Evolutionary conservation across 257 asterid species (phyloP).

Genomic region (Gentiana straminea): DNA sequence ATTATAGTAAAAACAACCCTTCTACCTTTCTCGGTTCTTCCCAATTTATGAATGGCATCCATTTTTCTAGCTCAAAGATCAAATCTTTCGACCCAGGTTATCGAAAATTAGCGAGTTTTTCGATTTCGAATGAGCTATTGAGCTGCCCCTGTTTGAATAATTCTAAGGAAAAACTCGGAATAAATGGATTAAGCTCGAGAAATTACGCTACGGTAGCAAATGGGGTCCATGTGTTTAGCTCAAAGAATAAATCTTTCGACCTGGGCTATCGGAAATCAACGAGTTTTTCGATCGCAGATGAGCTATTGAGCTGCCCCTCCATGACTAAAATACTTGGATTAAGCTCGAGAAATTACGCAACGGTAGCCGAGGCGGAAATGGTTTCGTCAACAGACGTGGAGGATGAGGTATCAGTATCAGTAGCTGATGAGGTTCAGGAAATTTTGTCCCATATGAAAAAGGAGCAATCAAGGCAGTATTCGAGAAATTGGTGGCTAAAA

Average conservation of each 20-base stretch:
- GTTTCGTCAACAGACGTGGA: conserved; percentile 37
- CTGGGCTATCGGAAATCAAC: neutral
- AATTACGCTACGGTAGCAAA: conserved; percentile 57
- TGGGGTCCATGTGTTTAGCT: no score
- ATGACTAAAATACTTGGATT: conserved; percentile 14
- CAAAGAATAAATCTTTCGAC: no score
- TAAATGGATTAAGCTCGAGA: conserved; percentile 25
- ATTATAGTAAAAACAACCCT: conserved; percentile 5
- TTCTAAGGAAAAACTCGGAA: conserved; percentile 3
- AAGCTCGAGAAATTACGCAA: conserved; percentile 41
- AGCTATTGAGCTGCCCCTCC: conserved; percentile 17
- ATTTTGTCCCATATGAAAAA: conserved; percentile 41
- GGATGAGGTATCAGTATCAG: conserved; percentile 38
- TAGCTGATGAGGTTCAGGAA: conserved; percentile 44
- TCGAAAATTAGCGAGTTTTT: conserved; percentile 14
- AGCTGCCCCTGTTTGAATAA: neutral
- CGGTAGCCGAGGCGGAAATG: conserved; percentile 69
- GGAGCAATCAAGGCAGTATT: conserved; percentile 37
- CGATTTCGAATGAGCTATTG: conserved; percentile 3
- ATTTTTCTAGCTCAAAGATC: conserved; percentile 16
- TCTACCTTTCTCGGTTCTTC: conserved; percentile 22
- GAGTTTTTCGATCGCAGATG: conserved; percentile 7
- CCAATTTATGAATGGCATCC: conserved; percentile 25
- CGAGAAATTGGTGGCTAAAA: conserved; percentile 19
- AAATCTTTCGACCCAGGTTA: conserved; percentile 25